Percentiles rank a stretch among this genome's conserved stretches.
These are phyloP conservation scores for Tympanopsis confertula DNA, from an alignment of 2,329 filamentous ascomycete species.

Conservation along the genomic window DNA sequence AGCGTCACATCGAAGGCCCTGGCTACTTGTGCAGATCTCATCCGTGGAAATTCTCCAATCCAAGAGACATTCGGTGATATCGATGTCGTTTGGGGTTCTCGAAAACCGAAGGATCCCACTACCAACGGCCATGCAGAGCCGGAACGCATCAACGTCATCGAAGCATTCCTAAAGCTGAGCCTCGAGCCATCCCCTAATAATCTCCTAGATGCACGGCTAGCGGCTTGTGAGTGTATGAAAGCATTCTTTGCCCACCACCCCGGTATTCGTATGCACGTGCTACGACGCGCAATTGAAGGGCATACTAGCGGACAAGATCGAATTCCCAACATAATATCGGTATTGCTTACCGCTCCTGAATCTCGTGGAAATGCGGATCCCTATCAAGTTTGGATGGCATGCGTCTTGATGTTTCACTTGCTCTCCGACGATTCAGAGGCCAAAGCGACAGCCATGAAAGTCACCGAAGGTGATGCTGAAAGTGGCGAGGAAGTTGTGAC, in stretches of 20 bases:
- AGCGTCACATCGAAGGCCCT: slow-evolving; percentile 79
- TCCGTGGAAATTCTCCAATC: slow-evolving; percentile 65
- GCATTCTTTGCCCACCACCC: slow-evolving; percentile 79
- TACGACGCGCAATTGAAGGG: slow-evolving; percentile 78
- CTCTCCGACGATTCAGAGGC: slow-evolving; percentile 69
- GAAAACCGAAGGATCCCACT: slow-evolving; percentile 19
- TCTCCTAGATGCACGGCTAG: slow-evolving; percentile 69
- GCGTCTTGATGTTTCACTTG: slow-evolving; percentile 75
- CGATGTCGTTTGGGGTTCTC: slow-evolving; percentile 55
- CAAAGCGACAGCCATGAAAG: slow-evolving; percentile 67
- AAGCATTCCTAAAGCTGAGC: slow-evolving; percentile 75
- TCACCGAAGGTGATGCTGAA: slow-evolving; percentile 80
- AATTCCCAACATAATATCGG: slow-evolving; percentile 77
- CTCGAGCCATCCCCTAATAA: slow-evolving; percentile 55
- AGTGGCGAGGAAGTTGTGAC: slow-evolving; percentile 91
- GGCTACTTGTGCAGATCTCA: slow-evolving; percentile 75
- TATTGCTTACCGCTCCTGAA: slow-evolving; percentile 58
- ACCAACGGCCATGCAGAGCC: slow-evolving; percentile 35
- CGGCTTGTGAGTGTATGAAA: slow-evolving; percentile 81
- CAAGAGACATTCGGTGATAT: slow-evolving; percentile 86
- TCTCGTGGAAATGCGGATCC: slow-evolving; percentile 60
- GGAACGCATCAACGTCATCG: slow-evolving; percentile 74
- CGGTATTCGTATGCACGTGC: slow-evolving; percentile 73
- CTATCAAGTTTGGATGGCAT: slow-evolving; percentile 82
- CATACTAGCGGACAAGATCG: slow-evolving; percentile 68